Evolutionary conservation across 2,329 filamentous ascomycete genomes (phyloP).

Genomic region (Penicillium palitans): DNA sequence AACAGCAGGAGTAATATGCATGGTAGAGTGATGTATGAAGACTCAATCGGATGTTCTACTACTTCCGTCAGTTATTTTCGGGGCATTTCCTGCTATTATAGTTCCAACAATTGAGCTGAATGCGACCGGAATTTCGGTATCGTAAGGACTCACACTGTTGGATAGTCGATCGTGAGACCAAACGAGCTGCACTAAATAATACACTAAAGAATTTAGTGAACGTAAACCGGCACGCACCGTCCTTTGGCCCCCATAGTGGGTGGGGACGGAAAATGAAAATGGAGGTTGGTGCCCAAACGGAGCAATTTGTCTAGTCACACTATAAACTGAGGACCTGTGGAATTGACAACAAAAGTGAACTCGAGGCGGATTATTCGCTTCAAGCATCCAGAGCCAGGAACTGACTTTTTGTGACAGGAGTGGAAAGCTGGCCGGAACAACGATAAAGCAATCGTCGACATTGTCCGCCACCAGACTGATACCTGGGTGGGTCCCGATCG

Average conservation of each 20-base stretch:
- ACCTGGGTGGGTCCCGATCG: no score
- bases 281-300: no score
- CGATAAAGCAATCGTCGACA: no score
- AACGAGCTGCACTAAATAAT: background rate
- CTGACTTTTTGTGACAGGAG: no score
- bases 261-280: background rate
- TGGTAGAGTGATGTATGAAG: background rate
- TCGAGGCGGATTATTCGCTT: no score
- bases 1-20: background rate
- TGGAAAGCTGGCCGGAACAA: no score
- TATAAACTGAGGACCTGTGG: background rate
- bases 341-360: no score
- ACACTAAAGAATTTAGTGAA: background rate
- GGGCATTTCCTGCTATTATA: background rate
- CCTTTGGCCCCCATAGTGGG: background rate
- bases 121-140: background rate
- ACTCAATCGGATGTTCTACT: background rate
- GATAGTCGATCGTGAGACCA: background rate
- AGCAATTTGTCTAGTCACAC: background rate
- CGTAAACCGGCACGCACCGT: background rate
- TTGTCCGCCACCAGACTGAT: no score
- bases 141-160: background rate
- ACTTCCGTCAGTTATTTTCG: background rate
- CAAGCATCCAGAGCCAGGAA: no score
- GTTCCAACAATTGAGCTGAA: background rate